Percentiles rank a stretch among this genome's conserved stretches.
Conservation (phyloP, 176 grass and related monocot genomes). For the Aegilops umbellulata region DNA sequence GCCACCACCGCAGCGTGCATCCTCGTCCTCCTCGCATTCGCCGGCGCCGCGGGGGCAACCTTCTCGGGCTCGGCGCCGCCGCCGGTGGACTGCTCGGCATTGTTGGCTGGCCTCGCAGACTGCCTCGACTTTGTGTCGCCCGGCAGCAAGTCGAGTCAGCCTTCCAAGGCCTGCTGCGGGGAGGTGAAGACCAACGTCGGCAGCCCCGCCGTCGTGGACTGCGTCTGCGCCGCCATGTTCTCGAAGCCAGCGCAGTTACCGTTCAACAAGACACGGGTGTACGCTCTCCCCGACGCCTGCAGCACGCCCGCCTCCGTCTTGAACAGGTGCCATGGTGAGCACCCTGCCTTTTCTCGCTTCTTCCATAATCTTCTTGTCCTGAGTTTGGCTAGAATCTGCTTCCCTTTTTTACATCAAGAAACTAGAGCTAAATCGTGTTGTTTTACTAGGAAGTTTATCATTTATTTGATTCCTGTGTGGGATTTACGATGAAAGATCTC, state of each 20-base stretch:
- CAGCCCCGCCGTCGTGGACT: conserved; percentile 9
- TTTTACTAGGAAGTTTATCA: background rate
- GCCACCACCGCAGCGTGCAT: conserved; percentile 10
- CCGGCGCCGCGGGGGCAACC: background rate
- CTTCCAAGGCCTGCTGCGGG: conserved; percentile 29
- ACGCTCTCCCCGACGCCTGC: conserved; percentile 37
- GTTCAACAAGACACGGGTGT: conserved; percentile 36
- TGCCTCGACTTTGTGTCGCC: conserved; percentile 36
- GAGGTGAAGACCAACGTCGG: conserved; percentile 40
- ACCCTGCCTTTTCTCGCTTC: background rate
- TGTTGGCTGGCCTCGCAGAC: background rate
- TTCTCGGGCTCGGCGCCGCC: conserved; percentile 18
- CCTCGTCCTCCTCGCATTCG: conserved; percentile 20
- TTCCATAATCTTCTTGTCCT: background rate
- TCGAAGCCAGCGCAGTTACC: background rate
- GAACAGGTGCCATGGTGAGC: conserved; percentile 37
- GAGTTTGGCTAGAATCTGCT: background rate
- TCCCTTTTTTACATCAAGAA: background rate
- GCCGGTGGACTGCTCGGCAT: background rate
- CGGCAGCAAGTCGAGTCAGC: background rate
- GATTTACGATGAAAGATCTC: background rate
- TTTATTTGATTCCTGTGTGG: background rate
- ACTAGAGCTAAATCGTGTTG: background rate
- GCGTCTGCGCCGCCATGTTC: conserved; percentile 36
- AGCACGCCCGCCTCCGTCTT: conserved; percentile 17